Evolutionary conservation across 192 early-diverging fungal species (phyloP), one percentile per base, ranked within the genome.

Genomic region (Rhizoclosmatium sp.): DNA sequence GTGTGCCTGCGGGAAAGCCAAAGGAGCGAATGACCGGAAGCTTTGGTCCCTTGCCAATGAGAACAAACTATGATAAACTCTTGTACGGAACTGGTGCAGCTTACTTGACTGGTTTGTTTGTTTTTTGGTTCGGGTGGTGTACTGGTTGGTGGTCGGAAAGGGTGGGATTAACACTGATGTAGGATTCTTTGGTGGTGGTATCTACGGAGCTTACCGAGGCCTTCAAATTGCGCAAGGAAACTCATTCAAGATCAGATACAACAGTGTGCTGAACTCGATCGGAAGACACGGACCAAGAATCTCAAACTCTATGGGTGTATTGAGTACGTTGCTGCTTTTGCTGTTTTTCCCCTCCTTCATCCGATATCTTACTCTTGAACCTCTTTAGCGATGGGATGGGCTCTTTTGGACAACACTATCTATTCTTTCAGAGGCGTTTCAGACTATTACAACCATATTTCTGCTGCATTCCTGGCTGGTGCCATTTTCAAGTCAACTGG

Each of bases 1-100:
- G 49, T 21, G 62, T 21, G 14, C 48, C 61, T 12, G 41, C 61
- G 2, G 51, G 23, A 5, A 65, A 80, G 42, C 68, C 62, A 31
- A 73, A 78, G 61, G 81, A 83, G 16, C 66, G 73, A 39, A 74
- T 76, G 21, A 75, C 76, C 4, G 89, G 89, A 2, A 80, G 78
- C 7, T 86, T 89, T 71, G 87, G 86, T 14, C 87, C 87, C 16
- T 60, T 91, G 56, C 89, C 89, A 10, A 91, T 91, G 89, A 66
- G 89, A 48, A 90, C 86, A 7, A 75, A 76, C 64, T 84, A 69
- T 59, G 87, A 91, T 76, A 88, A 89, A 56, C 69, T 89, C 65
- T 68, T 84, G 41, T 91, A 91, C 68, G 87, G 87, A 3, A 85
- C 84, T 31, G 89, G 89, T 2, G 78, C 80, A 14, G 86, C 86